Base-by-base conservation (phyloP, 2,329 filamentous ascomycete species). In the Xylariales sp. region DNA sequence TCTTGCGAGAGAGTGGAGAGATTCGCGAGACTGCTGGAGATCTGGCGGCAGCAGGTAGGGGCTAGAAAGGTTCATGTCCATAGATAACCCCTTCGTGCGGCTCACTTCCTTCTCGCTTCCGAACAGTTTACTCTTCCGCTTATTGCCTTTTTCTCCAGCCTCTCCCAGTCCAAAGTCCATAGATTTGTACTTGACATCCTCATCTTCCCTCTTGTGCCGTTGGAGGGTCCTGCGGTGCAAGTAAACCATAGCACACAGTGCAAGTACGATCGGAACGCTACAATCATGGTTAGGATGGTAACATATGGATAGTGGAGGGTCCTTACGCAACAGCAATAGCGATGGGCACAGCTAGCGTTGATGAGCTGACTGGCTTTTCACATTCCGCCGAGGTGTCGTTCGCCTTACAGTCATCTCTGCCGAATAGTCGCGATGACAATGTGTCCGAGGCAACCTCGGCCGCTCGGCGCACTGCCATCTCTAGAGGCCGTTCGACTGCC, bases 1-100 rank as follows among this genome's bases (percentile, higher is more conserved):
- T 40, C 85, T 82, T 19, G 89, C 86, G 50, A 97, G 71, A 3
- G 89, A 94, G 61, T 90, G 82, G 48, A 97, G 72, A 4, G 91
- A 96, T 51, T 95, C 89, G 32, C 80, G 79, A 1, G 91, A 96
- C 56, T 78, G 74, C 31, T 93, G 81, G 15, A 91, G 58, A 41
- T 80, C 82, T 1, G 87, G 86, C 4, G 93, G 90, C n/a, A 97
- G 74, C n/a, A 98, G 76, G 60, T 97, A 98, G 2, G 93, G 93
- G 53, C 83, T 93, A 24, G 78, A 80, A 35, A 90, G 72, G 56
- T 85, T 80, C 75, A 90, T 78, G 52, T 81, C 77, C 76, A 91
- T 79, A 24, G 82, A 86, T 37, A 84, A 62, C 52, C 84, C 80
- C 27, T 71, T 68, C 35, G 68, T 58, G 43, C 63, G 62, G 42